Percentiles rank a stretch among this genome's conserved stretches.
phyloP scores from a whole-genome alignment of 2,329 filamentous ascomycete genomes.

The Lomentospora prolificans region DNA sequence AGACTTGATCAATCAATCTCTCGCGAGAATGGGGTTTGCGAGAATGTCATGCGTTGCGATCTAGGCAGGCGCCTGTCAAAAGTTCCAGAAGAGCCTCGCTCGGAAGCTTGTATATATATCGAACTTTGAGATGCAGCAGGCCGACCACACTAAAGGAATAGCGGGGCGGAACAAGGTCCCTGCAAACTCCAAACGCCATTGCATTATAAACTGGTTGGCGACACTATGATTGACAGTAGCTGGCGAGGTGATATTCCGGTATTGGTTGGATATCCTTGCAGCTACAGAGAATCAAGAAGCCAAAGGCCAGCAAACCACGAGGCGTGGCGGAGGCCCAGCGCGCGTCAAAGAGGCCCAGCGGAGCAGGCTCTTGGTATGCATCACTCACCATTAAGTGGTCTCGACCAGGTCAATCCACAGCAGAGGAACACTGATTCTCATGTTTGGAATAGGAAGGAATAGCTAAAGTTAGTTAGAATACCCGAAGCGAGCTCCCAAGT shows the following conservation, averaged over 20 bases:
- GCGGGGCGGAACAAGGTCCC: not conserved
- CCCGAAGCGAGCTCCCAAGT: too few species aligned
- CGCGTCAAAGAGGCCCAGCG: not conserved
- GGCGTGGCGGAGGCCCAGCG: not conserved
- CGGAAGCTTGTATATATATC: not conserved
- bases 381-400: not conserved
- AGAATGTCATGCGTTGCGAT: not conserved
- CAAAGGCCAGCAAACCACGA: not conserved
- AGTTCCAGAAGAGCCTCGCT: not conserved
- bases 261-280: not conserved
- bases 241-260: not conserved
- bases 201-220: not conserved
- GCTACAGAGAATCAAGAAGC: not conserved
- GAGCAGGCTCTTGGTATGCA: not conserved
- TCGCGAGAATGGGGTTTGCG: too few species aligned
- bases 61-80: not conserved
- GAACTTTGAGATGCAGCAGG: not conserved
- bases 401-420: not conserved
- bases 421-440: too few species aligned
- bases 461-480: too few species aligned
- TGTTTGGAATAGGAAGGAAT: too few species aligned
- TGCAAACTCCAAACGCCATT: not conserved
- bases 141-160: not conserved
- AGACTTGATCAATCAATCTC: too few species aligned
- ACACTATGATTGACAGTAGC: not conserved